phyloP scores from a whole-genome alignment of 306 rosid genomes.

The Prunus davidiana region DNA sequence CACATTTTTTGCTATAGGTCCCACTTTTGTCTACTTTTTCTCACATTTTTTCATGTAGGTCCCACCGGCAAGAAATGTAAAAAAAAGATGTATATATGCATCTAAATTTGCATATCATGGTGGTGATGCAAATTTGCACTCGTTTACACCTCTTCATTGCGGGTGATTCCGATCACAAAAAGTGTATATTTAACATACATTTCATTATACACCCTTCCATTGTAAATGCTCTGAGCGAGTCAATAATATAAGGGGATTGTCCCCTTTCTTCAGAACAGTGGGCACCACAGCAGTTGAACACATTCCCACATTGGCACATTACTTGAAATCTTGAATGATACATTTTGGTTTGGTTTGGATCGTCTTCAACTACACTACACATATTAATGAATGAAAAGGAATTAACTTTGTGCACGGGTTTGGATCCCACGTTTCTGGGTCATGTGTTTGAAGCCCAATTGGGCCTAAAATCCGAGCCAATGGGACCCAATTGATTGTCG shows the following conservation, averaged over 20 bases:
- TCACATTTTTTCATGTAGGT: too few relatives aligned
- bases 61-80: too few relatives aligned
- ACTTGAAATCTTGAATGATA: conserved; percentile 3
- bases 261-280: conserved; percentile 26
- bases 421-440: background rate
- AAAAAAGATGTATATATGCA: too few relatives aligned
- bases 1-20: too few relatives aligned
- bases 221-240: background rate
- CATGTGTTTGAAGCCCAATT: background rate
- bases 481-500: background rate
- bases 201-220: fast-evolving
- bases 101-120: too few relatives aligned
- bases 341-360: background rate
- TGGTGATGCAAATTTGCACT: too few relatives aligned
- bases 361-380: conserved; percentile 5
- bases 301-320: conserved; percentile 17
- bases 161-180: too few relatives aligned
- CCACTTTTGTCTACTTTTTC: too few relatives aligned
- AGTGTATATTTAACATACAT: too few relatives aligned
- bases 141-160: too few relatives aligned
- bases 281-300: conserved; percentile 29
- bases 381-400: background rate
- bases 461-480: background rate
- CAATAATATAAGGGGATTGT: conserved; percentile 19
- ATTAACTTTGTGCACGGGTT: background rate